These are phyloP conservation scores for Iodosphaeria phyllophila DNA, from an alignment of 2,329 filamentous ascomycete genomes.

Conservation along the genomic window DNA sequence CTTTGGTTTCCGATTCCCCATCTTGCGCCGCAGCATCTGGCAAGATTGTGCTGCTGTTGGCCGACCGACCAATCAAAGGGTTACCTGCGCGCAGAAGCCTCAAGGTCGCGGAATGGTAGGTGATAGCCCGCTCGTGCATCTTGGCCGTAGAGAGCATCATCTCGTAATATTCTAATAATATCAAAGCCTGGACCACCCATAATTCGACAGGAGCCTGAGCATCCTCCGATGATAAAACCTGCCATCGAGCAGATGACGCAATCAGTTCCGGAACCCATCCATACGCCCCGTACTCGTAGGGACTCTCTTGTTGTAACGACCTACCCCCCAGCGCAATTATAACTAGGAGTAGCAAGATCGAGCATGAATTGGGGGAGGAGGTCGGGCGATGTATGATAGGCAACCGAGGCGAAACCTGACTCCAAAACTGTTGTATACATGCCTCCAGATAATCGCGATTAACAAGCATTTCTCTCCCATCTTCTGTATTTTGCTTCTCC, in stretches of 20 bases:
- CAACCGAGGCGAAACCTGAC: conserved; percentile 65
- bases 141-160: conserved; percentile 75
- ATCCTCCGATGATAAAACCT: conserved; percentile 66
- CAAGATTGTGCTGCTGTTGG: conserved; percentile 54
- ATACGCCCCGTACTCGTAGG: conserved; percentile 24
- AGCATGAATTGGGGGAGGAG: conserved; percentile 64
- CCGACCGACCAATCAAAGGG: conserved; percentile 64
- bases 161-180: conserved; percentile 76
- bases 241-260: conserved; percentile 57
- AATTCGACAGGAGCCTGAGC: conserved; percentile 69
- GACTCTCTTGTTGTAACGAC: conserved; percentile 48
- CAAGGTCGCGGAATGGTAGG: conserved; percentile 73
- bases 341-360: conserved; percentile 56
- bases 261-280: conserved; percentile 37
- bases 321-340: conserved; percentile 75
- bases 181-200: conserved; percentile 72
- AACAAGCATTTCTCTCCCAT: conserved; percentile 28
- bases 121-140: conserved; percentile 74
- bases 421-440: conserved; percentile 77
- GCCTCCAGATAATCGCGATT: conserved; percentile 69
- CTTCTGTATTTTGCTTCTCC: conserved; percentile 18
- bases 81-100: conserved; percentile 74
- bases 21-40: conserved; percentile 39
- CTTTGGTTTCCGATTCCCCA: conserved; percentile 19
- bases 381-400: conserved; percentile 81